Evolutionary conservation across 176 grass and related monocot species (phyloP), one percentile per base, ranked within the genome.

Genomic region (Oryza glaberrima): DNA sequence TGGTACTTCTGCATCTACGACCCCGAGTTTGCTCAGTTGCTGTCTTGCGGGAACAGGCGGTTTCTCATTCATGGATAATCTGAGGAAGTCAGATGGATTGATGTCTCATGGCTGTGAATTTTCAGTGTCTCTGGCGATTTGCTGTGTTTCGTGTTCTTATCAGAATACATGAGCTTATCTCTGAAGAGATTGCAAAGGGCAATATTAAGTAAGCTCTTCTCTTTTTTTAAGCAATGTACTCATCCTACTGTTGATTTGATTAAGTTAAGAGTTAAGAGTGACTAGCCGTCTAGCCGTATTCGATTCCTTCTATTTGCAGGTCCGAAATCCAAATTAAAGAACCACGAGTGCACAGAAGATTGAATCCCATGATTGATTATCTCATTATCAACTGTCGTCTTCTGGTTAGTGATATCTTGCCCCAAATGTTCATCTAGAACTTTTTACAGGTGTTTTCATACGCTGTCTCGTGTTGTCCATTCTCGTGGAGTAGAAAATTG

Each of bases 351-450:
- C 26, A 11, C 5, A 38, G 20, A 14, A 8, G 43, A 67, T 67
- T 54, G 11, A 26, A 52, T 48, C 41, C 6, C 4, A 23, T 26
- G 6, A 15, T 7, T 40, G 54, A 41, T 54, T 26, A 66, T 8
- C 51, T 40, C 41, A 41, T 54, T 26, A 73, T 8, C 51, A 64
- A 25, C 20, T 46, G 43, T 73, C 17, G 23, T 79, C 28, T 73
- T 77, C 76, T 26, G 68, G 1, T 63, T 60, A 32, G 52, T 64
- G 47, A 0, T 32, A 76, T 35, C 30, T 88, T 65, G 52, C 66
- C 77, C 52, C 52, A 77, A 20, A 64, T 83, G 38, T 76, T 67
- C 41, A 54, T 16, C 40, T 83, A 32, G 0, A 78, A 32, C 32
- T 73, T 73, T 71, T 68, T 58, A 9, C 54, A n/a, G 54, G 54